Evolutionary conservation across 2,329 filamentous ascomycete species (phyloP).

Genomic region (Gaeumannomyces tritici): DNA sequence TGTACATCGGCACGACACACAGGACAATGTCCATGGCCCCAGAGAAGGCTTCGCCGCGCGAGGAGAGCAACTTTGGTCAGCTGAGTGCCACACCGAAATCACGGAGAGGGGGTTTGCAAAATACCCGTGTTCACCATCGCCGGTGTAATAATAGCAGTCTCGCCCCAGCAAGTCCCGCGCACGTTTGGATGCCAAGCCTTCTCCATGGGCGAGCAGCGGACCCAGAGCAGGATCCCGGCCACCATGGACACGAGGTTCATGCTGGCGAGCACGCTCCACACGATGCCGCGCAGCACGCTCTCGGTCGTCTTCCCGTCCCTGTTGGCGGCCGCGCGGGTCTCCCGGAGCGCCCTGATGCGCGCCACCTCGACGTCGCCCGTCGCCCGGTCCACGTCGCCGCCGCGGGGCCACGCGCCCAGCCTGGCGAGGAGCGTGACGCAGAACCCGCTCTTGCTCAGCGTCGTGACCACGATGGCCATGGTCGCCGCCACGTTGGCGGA

Average conservation of each 20-base stretch:
- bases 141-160: neutral
- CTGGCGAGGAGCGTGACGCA: neutral
- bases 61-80: neutral
- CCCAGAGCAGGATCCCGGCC: neutral
- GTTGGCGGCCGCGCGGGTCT: neutral
- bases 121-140: neutral
- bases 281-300: neutral
- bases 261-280: neutral
- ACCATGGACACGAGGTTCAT: neutral
- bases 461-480: neutral
- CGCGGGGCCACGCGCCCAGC: neutral
- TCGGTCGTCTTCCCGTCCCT: neutral
- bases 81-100: too few relatives aligned
- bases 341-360: neutral
- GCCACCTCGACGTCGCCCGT: neutral
- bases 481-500: neutral
- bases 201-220: slow-evolving; percentile 1
- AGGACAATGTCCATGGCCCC: neutral
- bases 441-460: neutral
- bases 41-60: neutral
- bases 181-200: slow-evolving; percentile 1
- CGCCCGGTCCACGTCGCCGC: neutral
- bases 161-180: neutral
- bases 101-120: neutral
- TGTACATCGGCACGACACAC: neutral